Percentiles rank a stretch among this genome's conserved stretches.
Evolutionary conservation across 768 basidiomycete species (phyloP).

Genomic region (Mycena kentingensis): DNA sequence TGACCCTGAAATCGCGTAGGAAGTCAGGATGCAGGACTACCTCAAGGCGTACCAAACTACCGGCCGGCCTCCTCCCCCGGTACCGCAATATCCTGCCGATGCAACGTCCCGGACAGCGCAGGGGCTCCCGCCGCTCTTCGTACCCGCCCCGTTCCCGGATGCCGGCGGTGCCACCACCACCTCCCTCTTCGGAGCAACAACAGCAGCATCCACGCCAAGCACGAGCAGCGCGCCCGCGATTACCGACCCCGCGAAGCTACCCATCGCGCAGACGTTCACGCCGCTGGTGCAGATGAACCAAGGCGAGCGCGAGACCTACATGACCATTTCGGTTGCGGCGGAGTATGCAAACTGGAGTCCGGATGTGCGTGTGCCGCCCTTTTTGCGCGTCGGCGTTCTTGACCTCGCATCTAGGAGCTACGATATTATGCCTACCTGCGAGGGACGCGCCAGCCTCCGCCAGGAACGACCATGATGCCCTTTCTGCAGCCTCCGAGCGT

Average conservation of each 20-base stretch:
- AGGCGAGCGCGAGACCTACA: slow-evolving; percentile 23
- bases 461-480: slow-evolving; percentile 8
- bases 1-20: slow-evolving; percentile 28
- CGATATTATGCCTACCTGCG: slow-evolving; percentile 32
- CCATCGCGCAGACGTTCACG: slow-evolving; percentile 32
- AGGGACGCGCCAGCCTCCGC: slow-evolving; percentile 27
- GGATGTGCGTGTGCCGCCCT: slow-evolving; percentile 30
- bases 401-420: slow-evolving; percentile 32
- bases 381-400: background rate
- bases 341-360: slow-evolving; percentile 33
- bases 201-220: background rate
- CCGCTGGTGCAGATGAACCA: slow-evolving; percentile 20
- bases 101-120: slow-evolving; percentile 36
- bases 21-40: slow-evolving; percentile 42
- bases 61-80: slow-evolving; percentile 36
- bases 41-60: slow-evolving; percentile 35
- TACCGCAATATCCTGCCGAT: slow-evolving; percentile 37
- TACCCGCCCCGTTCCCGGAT: slow-evolving; percentile 27
- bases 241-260: slow-evolving; percentile 22
- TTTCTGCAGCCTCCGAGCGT: too few relatives aligned
- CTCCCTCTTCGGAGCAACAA: background rate
- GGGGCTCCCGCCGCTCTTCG: slow-evolving; percentile 42
- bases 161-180: background rate
- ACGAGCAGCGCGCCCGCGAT: slow-evolving; percentile 10
- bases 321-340: slow-evolving; percentile 33